Evolutionary conservation across 371 early-diverging fungal species (phyloP).

Genomic region (Apophysomyces trapeziformis): DNA sequence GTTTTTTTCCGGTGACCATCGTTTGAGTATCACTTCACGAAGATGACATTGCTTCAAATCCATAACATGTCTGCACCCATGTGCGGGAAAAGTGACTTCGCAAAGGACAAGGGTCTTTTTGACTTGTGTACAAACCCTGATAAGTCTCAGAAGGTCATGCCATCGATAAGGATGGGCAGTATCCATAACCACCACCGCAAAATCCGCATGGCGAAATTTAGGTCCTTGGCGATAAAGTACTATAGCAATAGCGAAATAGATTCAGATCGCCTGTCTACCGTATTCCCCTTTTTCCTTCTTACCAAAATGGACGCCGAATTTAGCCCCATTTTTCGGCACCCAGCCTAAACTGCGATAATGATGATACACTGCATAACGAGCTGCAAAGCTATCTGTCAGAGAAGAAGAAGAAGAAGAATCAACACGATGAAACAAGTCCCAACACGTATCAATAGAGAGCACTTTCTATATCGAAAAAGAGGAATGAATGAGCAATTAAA

Average conservation of each 20-base stretch:
- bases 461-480: conserved; percentile 1
- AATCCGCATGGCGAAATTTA: conserved; percentile 35
- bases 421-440: conserved; percentile 8
- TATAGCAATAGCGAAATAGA: not conserved
- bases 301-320: conserved; percentile 85
- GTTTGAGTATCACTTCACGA: conserved; percentile 54
- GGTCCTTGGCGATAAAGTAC: conserved; percentile 36
- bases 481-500: not conserved
- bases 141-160: conserved; percentile 61
- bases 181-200: conserved; percentile 40
- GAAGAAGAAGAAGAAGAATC: not conserved
- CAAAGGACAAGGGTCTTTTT: conserved; percentile 65
- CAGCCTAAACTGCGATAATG: conserved; percentile 82
- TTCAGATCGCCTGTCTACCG: no score
- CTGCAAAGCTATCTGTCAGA: conserved; percentile 50
- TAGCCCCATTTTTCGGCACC: conserved; percentile 81
- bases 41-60: conserved; percentile 40
- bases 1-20: conserved; percentile 66
- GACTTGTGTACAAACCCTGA: conserved; percentile 66
- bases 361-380: conserved; percentile 80
- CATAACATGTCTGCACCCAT: conserved; percentile 3
- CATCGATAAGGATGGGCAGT: conserved; percentile 39
- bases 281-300: conserved; percentile 5
- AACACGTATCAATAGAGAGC: conserved; percentile 27
- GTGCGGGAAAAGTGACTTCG: conserved; percentile 48